Evolutionary conservation across 164 flowering plant species (phyloP), one percentile per base, ranked within the genome.

Genomic region (Annona cherimola): DNA sequence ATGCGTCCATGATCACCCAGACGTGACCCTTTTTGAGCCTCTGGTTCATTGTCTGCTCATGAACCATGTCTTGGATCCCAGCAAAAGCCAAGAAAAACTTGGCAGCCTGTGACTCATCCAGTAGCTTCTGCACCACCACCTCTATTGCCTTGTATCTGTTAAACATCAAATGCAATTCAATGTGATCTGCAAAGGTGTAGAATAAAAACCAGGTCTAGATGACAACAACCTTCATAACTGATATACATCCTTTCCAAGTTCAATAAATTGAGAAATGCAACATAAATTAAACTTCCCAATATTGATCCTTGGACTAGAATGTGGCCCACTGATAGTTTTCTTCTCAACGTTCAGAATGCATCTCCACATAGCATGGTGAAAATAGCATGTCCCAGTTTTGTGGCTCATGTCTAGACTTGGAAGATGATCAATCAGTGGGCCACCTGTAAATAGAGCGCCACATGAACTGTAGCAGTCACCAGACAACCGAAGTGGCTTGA

Each of bases 71-170:
- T 72, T 88, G 92, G 73, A 89, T 83, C 55, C 86, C 86, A 1
- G 85, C 79, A 66, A 90, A 90, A 16, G 87, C 87, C 54, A 90
- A 89, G 45, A 92, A 68, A 80, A 90, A 92, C 77, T 87, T 83
- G 0, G 88, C 92, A 1, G 94, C 96, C 67, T 90, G 94, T 16
- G 82, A 77, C 41, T 66, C 84, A 71, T 72, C 77, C 73, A 88
- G 69, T 59, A 92, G 85, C 80, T 84, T 89, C 84, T 85, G 86
- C 68, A 85, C 84, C 54, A 76, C 86, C 81, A 84, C 14, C 77
- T 92, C 91, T 77, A 92, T 63, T 69, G 89, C 84, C 81, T 84
- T 90, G 73, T 74, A 83, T 84, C 94, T 88, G 85, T 75, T 20
- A 14, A 4, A 55, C 41, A 61, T 45, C 18, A 26, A 16, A 41